phyloP scores from a whole-genome alignment of 1,139 yeast species.

The Kodamaea suecica region DNA sequence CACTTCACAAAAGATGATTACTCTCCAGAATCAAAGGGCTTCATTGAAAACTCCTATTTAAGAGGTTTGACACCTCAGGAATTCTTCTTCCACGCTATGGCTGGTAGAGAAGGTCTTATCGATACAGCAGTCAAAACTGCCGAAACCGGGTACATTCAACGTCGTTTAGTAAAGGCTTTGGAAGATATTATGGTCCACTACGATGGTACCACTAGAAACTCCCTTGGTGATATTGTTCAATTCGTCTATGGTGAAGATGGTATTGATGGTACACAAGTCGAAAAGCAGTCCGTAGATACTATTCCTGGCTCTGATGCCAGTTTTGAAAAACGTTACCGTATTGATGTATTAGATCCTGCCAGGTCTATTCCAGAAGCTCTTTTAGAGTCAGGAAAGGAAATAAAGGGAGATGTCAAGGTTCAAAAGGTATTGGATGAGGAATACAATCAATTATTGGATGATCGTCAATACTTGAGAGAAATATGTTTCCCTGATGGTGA shows the following conservation, averaged over 20 bases:
- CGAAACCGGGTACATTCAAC: slow-evolving; percentile 98
- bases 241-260: slow-evolving; percentile 99
- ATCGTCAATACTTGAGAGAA: slow-evolving; percentile 76
- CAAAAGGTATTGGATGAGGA: slow-evolving; percentile 84
- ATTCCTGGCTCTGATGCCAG: slow-evolving; percentile 87
- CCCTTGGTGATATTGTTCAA: slow-evolving; percentile 93
- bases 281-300: slow-evolving; percentile 93
- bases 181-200: slow-evolving; percentile 99
- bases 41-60: slow-evolving; percentile 93
- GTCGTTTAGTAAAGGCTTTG: slow-evolving; percentile 96
- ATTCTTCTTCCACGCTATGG: slow-evolving; percentile 99
- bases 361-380: slow-evolving; percentile 65
- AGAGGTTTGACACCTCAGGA: slow-evolving; percentile 99
- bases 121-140: slow-evolving; percentile 99
- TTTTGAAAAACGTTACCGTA: slow-evolving; percentile 80
- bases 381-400: slow-evolving; percentile 86
- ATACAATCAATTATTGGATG: slow-evolving; percentile 69
- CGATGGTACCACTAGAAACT: slow-evolving; percentile 97
- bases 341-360: slow-evolving; percentile 76
- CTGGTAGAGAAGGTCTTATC: slow-evolving; percentile 99
- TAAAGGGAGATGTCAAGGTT: slow-evolving; percentile 81
- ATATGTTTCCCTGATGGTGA: slow-evolving; percentile 91
- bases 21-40: slow-evolving; percentile 97
- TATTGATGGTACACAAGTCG: slow-evolving; percentile 96
- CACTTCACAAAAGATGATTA: slow-evolving; percentile 98